These are phyloP conservation scores for Hansfordia pulvinata DNA, from an alignment of 2,329 filamentous ascomycete species.

Conservation along the genomic window DNA sequence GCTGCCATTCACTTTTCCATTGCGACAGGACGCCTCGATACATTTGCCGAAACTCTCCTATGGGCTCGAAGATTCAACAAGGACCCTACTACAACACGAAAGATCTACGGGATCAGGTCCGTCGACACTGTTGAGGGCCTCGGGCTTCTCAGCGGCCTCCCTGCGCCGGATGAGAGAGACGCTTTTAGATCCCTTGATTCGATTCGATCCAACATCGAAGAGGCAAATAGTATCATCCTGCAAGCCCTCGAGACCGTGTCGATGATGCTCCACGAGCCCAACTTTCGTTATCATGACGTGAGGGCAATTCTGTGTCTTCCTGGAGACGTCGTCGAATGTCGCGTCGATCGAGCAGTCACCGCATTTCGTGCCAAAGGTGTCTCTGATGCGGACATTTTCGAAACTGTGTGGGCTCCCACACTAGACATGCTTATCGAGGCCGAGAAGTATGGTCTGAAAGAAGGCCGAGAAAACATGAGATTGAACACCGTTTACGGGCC, in stretches of 20 bases:
- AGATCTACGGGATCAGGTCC: conserved; percentile 1
- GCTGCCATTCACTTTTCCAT: conserved; percentile 5
- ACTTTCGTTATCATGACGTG: conserved; percentile 1
- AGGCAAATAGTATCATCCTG: conserved; percentile 6
- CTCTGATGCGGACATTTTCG: conserved; percentile 3
- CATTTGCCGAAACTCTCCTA: conserved; percentile 5
- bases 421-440: conserved; percentile 12
- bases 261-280: conserved; percentile 3
- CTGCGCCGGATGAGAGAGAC: background rate
- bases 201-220: conserved; percentile 1
- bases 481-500: background rate
- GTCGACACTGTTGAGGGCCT: conserved; percentile 3
- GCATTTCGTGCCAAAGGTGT: background rate
- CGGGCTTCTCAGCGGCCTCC: conserved; percentile 6
- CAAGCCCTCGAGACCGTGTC: conserved; percentile 3
- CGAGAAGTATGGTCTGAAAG: conserved; percentile 8
- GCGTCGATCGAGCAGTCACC: conserved; percentile 1
- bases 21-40: conserved; percentile 6
- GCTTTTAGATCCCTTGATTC: background rate
- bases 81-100: conserved; percentile 2
- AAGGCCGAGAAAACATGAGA: conserved; percentile 2
- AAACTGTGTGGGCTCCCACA: conserved; percentile 17
- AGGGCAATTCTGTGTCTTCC: background rate
- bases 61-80: conserved; percentile 8
- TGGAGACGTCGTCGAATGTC: background rate